A percentile compares a stretch with the other conserved stretches of the same genome.
Evolutionary conservation across 2,329 filamentous ascomycete species (phyloP).

Genomic region (Cercospora sp.): DNA sequence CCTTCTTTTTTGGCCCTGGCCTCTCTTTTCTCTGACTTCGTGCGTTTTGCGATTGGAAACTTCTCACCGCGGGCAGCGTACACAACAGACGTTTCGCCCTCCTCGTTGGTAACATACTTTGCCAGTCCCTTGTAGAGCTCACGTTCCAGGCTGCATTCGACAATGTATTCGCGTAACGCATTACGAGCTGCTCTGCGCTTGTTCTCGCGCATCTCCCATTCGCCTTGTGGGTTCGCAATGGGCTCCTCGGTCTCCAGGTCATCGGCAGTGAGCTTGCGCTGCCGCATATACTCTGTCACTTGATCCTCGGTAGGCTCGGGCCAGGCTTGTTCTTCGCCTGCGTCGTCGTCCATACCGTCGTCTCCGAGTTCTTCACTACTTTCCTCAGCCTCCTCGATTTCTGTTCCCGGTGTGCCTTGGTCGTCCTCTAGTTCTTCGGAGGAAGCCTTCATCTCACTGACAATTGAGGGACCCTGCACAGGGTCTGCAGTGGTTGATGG

Average conservation of each 20-base stretch:
- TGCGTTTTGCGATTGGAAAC: conserved; percentile 8
- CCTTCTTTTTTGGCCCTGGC: conserved; percentile 4
- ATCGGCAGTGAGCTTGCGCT: conserved; percentile 3
- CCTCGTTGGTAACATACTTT: conserved; percentile 10
- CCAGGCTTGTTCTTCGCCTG: not conserved
- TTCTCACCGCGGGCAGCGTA: conserved; percentile 14
- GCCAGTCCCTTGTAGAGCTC: conserved; percentile 15
- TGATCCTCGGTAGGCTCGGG: not conserved
- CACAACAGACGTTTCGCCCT: conserved; percentile 8
- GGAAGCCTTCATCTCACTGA: not conserved
- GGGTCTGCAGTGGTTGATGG: not conserved
- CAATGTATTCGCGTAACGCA: conserved; percentile 11
- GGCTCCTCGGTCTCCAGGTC: conserved; percentile 10
- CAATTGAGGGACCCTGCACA: not conserved
- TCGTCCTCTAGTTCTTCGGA: not conserved
- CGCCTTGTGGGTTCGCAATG: not conserved
- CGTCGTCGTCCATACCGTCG: not conserved
- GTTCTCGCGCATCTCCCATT: conserved; percentile 8
- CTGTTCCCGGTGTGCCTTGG: not conserved
- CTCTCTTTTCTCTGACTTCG: conserved; percentile 9
- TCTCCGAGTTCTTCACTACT: not conserved
- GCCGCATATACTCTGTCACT: not conserved
- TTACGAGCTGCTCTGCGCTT: conserved; percentile 11
- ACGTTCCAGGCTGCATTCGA: conserved; percentile 10
- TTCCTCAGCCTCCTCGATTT: not conserved